Conservation (phyloP, 257 asterid genomes). For the Thymus quinquecostatus region DNA sequence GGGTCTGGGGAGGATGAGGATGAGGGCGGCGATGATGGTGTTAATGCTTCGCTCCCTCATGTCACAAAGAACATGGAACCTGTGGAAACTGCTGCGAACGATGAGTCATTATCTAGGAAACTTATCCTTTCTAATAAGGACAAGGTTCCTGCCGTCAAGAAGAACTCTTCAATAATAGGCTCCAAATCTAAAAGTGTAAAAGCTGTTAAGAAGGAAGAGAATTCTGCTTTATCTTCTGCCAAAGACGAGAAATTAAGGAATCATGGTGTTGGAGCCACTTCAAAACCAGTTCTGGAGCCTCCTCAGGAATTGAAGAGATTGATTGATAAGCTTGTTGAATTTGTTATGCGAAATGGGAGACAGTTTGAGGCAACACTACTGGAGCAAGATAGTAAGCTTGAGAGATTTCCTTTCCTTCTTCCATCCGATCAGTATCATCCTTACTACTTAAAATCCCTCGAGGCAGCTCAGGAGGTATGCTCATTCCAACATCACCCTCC, state of each 20-base stretch:
- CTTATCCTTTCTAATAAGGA: constrained; percentile 49
- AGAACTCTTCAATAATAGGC: constrained; percentile 49
- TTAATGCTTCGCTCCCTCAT: constrained; percentile 34
- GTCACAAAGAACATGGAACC: constrained; percentile 42
- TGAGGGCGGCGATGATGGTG: constrained; percentile 57
- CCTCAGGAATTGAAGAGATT: constrained; percentile 74
- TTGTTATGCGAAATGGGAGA: constrained; percentile 72
- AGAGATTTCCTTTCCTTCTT: constrained; percentile 81
- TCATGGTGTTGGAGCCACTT: constrained; percentile 32
- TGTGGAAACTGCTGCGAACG: constrained; percentile 42
- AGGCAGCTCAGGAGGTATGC: constrained; percentile 67
- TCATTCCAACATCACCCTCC: constrained; percentile 5
- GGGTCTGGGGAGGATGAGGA: constrained; percentile 94
- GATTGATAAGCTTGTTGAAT: constrained; percentile 79
- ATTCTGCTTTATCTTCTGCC: constrained; percentile 38
- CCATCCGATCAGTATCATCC: constrained; percentile 82
- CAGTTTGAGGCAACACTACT: constrained; percentile 80
- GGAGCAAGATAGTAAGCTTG: constrained; percentile 75
- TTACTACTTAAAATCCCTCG: constrained; percentile 70
- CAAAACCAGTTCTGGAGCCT: constrained; percentile 68
- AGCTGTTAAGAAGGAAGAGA: constrained; percentile 42
- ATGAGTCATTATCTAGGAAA: constrained; percentile 39
- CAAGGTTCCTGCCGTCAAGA: constrained; percentile 55
- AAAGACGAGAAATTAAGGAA: constrained; percentile 45
- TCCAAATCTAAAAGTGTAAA: constrained; percentile 48